A percentile compares a stretch with the other conserved stretches of the same genome.
phyloP scores from a whole-genome alignment of 306 rosid species.

The Dryas octopetala region DNA sequence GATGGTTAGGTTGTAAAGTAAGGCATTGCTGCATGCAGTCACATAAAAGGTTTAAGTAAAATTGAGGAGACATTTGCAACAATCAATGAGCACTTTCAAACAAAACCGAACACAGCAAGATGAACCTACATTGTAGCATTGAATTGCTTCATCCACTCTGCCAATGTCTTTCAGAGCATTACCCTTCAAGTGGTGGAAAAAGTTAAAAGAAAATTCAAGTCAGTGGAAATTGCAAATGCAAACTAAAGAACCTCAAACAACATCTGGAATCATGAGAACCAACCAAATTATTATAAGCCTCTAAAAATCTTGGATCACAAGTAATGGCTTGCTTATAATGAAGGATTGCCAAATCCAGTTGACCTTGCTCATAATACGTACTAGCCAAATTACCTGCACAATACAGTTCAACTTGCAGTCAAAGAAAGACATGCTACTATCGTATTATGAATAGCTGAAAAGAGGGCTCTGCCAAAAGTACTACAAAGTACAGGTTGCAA shows the following conservation, averaged over 20 bases:
- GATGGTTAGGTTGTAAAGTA: conserved; percentile 83
- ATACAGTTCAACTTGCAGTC: conserved; percentile 3
- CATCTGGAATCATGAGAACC: conserved; percentile 29
- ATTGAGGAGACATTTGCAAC: conserved; percentile 4
- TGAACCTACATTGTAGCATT: conserved; percentile 77
- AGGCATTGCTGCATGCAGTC: conserved; percentile 83
- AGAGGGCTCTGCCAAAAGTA: background rate
- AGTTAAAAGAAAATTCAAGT: background rate
- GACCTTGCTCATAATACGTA: conserved; percentile 89
- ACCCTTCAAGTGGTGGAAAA: conserved; percentile 46
- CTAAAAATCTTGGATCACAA: conserved; percentile 90
- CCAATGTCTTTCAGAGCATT: conserved; percentile 94
- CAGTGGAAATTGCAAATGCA: background rate
- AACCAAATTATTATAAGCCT: conserved; percentile 97
- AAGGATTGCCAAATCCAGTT: conserved; percentile 85
- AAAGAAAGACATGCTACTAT: background rate
- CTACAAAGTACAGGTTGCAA: background rate
- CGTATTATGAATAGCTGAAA: background rate
- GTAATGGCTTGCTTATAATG: conserved; percentile 95
- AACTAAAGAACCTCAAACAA: conserved; percentile 3
- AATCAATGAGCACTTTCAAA: conserved; percentile 8
- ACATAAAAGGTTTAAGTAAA: background rate
- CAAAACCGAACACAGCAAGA: conserved; percentile 7
- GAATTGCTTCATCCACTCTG: conserved; percentile 94
- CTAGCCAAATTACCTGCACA: conserved; percentile 89